phyloP scores from a whole-genome alignment of 805 yeast species.

The Saturnispora quitensis region DNA sequence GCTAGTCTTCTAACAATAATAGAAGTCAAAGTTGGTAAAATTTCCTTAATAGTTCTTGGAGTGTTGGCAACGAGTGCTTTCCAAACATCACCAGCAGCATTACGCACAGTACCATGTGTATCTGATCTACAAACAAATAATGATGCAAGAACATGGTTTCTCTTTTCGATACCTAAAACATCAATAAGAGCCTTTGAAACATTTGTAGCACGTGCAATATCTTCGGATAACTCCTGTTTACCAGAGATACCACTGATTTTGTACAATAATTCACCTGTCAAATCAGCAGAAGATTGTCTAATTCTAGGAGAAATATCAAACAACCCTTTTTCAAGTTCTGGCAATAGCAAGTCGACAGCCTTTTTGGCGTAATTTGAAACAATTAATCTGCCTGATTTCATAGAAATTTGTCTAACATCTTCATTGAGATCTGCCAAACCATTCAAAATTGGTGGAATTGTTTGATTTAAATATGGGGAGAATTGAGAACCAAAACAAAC shows the following conservation, averaged over 20 bases:
- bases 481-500: slow-evolving; percentile 90
- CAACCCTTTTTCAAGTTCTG: slow-evolving; percentile 87
- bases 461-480: slow-evolving; percentile 75
- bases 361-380: slow-evolving; percentile 86
- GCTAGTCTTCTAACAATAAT: slow-evolving; percentile 79
- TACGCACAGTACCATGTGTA: slow-evolving; percentile 75
- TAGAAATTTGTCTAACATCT: slow-evolving; percentile 76
- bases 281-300: slow-evolving; percentile 87
- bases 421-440: slow-evolving; percentile 90
- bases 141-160: slow-evolving; percentile 79
- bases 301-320: slow-evolving; percentile 77
- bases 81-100: slow-evolving; percentile 91
- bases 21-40: slow-evolving; percentile 72
- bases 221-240: slow-evolving; percentile 58
- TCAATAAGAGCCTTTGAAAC: slow-evolving; percentile 60
- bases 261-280: slow-evolving; percentile 89
- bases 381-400: slow-evolving; percentile 86
- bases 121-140: slow-evolving; percentile 92
- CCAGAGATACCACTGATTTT: slow-evolving; percentile 88
- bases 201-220: slow-evolving; percentile 37
- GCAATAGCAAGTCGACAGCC: slow-evolving; percentile 87
- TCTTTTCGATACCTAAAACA: slow-evolving; percentile 77
- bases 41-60: slow-evolving; percentile 88
- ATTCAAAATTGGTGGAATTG: slow-evolving; percentile 84
- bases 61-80: slow-evolving; percentile 93